phyloP scores from a whole-genome alignment of 768 basidiomycete species.

The Porphyrellus cyaneotinctus region DNA sequence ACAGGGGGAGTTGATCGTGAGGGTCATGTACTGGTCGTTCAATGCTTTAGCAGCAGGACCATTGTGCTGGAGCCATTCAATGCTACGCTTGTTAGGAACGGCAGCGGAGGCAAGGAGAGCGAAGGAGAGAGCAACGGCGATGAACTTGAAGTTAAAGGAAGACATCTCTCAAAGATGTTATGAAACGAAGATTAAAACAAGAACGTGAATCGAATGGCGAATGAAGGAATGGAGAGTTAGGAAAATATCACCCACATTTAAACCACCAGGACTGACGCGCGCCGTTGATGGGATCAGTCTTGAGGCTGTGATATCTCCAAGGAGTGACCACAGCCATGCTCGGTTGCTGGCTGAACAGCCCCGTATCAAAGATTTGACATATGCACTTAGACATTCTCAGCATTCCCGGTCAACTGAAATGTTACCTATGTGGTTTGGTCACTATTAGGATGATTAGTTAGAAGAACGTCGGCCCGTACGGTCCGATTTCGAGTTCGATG shows the following conservation, averaged over 20 bases:
- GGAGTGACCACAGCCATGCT: neutral
- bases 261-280: neutral
- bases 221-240: neutral
- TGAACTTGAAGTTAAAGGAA: slow-evolving; percentile 13
- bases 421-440: no score
- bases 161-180: slow-evolving; percentile 21
- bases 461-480: no score
- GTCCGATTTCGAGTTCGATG: no score
- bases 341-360: neutral
- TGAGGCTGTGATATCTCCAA: no score
- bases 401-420: no score
- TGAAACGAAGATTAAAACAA: neutral
- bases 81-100: slow-evolving; percentile 14
- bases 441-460: no score
- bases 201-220: neutral
- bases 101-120: slow-evolving; percentile 20
- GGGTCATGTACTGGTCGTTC: slow-evolving; percentile 18
- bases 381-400: neutral
- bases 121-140: slow-evolving; percentile 11
- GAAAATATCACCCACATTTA: no score
- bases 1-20: slow-evolving; percentile 17
- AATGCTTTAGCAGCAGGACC: slow-evolving; percentile 23
- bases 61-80: slow-evolving; percentile 23
- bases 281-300: neutral
- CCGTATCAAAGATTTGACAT: neutral